Evolutionary conservation across 768 basidiomycete genomes (phyloP), one percentile per base, ranked within the genome.

Genomic region (Hygrophorus russula): DNA sequence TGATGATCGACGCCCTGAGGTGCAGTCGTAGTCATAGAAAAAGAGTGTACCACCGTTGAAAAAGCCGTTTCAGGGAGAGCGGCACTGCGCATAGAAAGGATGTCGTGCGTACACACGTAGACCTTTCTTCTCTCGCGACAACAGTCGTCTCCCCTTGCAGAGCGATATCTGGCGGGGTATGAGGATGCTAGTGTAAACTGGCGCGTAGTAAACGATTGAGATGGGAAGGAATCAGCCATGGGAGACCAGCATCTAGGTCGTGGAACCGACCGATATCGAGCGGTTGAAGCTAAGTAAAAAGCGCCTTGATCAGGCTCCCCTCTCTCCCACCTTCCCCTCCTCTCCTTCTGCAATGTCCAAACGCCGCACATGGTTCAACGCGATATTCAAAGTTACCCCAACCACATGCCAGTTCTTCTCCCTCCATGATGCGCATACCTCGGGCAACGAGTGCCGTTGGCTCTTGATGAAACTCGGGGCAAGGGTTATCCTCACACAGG

Each of bases 321-420:
- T n/a, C n/a, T n/a, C n/a, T n/a, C n/a, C 20, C 60, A 59, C 32
- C 58, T 60, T 44, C 51, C 48, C 34, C 47, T 45, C 27, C 63
- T 69, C 2, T 63, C 52, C 41, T 45, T 46, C 13, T 55, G 45
- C 52, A 45, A 44, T 61, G 59, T 73, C 76, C 12, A 80, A 73
- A 62, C 75, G 76, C 48, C 36, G 44, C 75, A 71, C 40, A 14
- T 98, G 93, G 94, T 76, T 99, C 48, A 78, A 79, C 35, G 85
- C 80, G 53, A 73, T 96, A 33, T 93, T 97, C 73, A 84, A 77
- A 57, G 81, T 89, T 66, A 88, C 82, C 53, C 78, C 86, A 0
- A 65, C 76, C 24, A 69, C 62, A 24, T 76, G 74, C 45, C 60
- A 52, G 30, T 65, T 92, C 9, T 59, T 75, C 34, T 88, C 82